Percentiles rank a stretch among this genome's conserved stretches.
phyloP scores from a whole-genome alignment of 768 basidiomycete genomes.

The Agrocybe praecox region DNA sequence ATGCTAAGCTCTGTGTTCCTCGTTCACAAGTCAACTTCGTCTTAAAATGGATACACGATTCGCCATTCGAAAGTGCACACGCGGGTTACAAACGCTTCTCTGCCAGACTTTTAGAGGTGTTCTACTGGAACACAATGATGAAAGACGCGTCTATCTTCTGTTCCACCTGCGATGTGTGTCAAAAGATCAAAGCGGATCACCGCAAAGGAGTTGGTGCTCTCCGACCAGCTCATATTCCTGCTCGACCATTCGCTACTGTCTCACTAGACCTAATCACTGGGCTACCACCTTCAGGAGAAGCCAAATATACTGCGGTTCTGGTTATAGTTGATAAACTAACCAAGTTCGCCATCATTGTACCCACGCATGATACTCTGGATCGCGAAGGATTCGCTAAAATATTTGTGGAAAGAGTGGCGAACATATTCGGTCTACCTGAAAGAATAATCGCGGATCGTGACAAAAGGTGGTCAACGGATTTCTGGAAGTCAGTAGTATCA shows the following conservation, averaged over 20 bases:
- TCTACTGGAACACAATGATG: constrained; percentile 35
- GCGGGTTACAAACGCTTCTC: constrained; percentile 26
- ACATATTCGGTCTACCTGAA: constrained; percentile 23
- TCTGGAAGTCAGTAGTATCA: constrained; percentile 27
- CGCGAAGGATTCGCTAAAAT: constrained; percentile 25
- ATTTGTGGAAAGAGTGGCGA: constrained; percentile 29
- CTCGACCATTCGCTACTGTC: constrained; percentile 30
- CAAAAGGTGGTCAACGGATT: constrained; percentile 23
- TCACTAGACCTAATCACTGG: constrained; percentile 37
- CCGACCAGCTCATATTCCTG: constrained; percentile 32
- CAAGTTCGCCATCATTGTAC: constrained; percentile 43
- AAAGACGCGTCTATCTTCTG: constrained; percentile 21
- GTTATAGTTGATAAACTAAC: constrained; percentile 38
- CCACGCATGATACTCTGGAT: constrained; percentile 24
- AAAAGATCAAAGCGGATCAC: constrained; percentile 24
- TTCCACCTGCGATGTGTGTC: constrained; percentile 26
- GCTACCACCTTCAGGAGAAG: constrained; percentile 29
- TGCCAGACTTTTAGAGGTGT: constrained; percentile 19
- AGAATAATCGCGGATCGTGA: constrained; percentile 32
- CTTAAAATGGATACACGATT: constrained; percentile 27
- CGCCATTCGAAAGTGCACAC: constrained; percentile 26
- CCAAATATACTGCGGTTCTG: constrained; percentile 29
- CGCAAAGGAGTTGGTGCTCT: constrained; percentile 32
- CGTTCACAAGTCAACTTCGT: constrained; percentile 8
- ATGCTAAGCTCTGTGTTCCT: constrained; percentile 29